Evolutionary conservation across 75 land plant genomes (phyloP), one percentile per base, ranked within the genome.

Genomic region (Picea glauca): DNA sequence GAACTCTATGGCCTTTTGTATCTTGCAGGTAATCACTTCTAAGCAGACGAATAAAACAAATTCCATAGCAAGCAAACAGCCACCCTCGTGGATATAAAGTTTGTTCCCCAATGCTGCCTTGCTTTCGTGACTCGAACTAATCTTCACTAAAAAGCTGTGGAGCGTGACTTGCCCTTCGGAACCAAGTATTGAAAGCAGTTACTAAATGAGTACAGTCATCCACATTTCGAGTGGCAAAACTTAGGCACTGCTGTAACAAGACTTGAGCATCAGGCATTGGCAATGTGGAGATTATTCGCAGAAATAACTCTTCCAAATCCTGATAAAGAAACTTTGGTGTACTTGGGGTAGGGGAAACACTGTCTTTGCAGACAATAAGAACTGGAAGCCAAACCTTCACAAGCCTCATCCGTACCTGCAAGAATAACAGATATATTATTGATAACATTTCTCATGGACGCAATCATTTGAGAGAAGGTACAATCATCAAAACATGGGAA

Each of bases 341-440:
- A 61, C 84, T 86, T 13, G 86, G 57, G 46, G 81, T 63, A 6
- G 85, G 77, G 14, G 85, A 76, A 8, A 67, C 82, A 68, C 80
- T 85, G 35, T 94, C 96, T 26, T 83, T 77, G 78, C 95, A 90
- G 8, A 84, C 91, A 32, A 87, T 85, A 43, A 96, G 85, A 59
- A 96, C 93, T 40, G 97, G 99, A 57, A 96, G 88, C 99, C 99
- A 96, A 31, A 83, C 89, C 70, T 84, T 90, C 12, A 95, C 96
- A 68, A 95, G 83, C 85, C 87, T 91, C 92, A 80, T 84, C 60
- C 96, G 86, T 56, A 95, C 96, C 98, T 94, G 85, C 38, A 78
- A 72, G 13, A 79, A 35, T 31, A 23, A 73, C 33, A 72, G 56
- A 15, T 13, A 40, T 43, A 66, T 70, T 43, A 70, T 70, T 11